Conservation (phyloP, 805 yeast genomes). For the Pichia nanzhaoensis region DNA sequence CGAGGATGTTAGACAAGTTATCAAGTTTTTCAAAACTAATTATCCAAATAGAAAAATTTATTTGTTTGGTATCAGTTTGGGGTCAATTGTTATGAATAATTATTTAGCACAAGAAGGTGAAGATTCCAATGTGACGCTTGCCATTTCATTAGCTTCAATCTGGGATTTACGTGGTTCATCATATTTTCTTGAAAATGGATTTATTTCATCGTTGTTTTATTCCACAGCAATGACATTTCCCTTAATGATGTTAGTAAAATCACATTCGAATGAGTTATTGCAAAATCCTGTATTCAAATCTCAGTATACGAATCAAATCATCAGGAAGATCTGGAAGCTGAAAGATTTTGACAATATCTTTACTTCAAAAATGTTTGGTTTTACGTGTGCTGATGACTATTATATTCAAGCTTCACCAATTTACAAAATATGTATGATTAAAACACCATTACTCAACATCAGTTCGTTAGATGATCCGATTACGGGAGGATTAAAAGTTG, state of each 20-base stretch:
- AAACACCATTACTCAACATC: constrained; percentile 59
- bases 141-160: constrained; percentile 57
- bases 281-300: constrained; percentile 24
- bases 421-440: constrained; percentile 41
- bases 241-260: constrained; percentile 35
- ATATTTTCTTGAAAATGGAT: constrained; percentile 34
- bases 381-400: constrained; percentile 55
- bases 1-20: constrained; percentile 54
- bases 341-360: constrained; percentile 56
- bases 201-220: constrained; percentile 41
- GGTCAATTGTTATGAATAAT: constrained; percentile 65
- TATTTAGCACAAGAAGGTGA: constrained; percentile 62
- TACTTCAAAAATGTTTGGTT: constrained; percentile 64
- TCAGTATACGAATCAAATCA: constrained; percentile 17
- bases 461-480: constrained; percentile 73
- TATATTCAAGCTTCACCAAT: constrained; percentile 58
- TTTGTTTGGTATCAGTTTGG: constrained; percentile 75
- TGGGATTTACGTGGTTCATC: constrained; percentile 63
- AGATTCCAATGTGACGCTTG: constrained; percentile 42
- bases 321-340: constrained; percentile 28
- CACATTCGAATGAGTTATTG: constrained; percentile 35
- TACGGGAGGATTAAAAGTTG: constrained; percentile 37
- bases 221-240: constrained; percentile 45
- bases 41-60: constrained; percentile 62
- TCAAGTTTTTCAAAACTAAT: constrained; percentile 40